phyloP scores from a whole-genome alignment of 192 early-diverging fungal species.

The Neocallimastix lanati region DNA sequence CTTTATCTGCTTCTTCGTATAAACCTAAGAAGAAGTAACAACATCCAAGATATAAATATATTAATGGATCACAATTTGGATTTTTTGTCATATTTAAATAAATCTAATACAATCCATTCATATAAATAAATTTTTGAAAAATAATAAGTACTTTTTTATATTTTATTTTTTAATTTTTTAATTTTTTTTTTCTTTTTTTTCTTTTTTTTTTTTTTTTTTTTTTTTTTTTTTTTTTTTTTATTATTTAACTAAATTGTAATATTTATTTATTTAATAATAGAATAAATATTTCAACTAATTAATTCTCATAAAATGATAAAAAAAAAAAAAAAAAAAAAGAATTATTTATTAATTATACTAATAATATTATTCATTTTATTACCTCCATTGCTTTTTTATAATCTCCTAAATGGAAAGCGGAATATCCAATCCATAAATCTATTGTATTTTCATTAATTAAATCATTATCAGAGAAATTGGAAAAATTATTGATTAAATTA shows the following conservation, averaged over 20 bases:
- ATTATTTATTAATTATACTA: too few relatives aligned
- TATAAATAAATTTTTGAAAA: too few relatives aligned
- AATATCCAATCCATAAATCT: slow-evolving; percentile 26
- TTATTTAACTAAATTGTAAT: too few relatives aligned
- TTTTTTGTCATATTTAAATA: slow-evolving; percentile 20
- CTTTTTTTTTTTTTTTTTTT: too few relatives aligned
- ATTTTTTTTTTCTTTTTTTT: too few relatives aligned
- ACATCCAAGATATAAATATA: slow-evolving; percentile 31
- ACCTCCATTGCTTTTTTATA: slow-evolving; percentile 34
- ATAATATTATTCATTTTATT: too few relatives aligned
- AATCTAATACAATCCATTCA: not conserved
- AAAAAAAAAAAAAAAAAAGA: too few relatives aligned
- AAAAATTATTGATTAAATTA: not conserved
- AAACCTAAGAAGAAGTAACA: slow-evolving; percentile 39
- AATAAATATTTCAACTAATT: too few relatives aligned
- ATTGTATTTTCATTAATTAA: not conserved
- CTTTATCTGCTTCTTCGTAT: slow-evolving; percentile 40
- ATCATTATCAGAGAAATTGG: not conserved
- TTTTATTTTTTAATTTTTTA: not conserved
- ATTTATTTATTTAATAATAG: too few relatives aligned
- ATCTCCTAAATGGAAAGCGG: slow-evolving; percentile 33
- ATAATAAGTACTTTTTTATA: not conserved
- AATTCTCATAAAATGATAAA: too few relatives aligned
- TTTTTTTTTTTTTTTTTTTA: too few relatives aligned
- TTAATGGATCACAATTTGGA: slow-evolving; percentile 20